These are phyloP conservation scores for Ambrosia hybrid DNA, from an alignment of 140 eudicot species.

Conservation along the genomic window DNA sequence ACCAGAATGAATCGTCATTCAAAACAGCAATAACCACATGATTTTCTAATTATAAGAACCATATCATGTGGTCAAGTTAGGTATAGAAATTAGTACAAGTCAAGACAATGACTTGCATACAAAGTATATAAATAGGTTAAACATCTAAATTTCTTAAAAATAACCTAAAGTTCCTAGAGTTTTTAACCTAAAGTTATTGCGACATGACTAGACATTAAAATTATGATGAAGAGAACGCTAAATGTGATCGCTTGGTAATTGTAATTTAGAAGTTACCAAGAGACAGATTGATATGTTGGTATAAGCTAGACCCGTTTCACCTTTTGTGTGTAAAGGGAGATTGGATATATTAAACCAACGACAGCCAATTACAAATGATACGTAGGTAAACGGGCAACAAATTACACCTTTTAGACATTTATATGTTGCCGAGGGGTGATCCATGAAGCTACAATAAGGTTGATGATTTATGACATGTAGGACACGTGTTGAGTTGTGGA, in stretches of 20 bases:
- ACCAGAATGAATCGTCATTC: neutral
- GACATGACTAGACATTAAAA: neutral
- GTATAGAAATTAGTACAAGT: slow-evolving; percentile 12
- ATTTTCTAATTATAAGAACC: slow-evolving; percentile 17
- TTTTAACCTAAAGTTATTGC: neutral
- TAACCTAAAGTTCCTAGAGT: neutral
- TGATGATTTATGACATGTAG: no score
- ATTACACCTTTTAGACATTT: neutral
- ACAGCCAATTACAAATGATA: no score
- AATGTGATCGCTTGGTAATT: neutral
- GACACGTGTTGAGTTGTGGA: no score
- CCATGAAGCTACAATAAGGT: no score
- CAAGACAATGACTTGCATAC: slow-evolving; percentile 10
- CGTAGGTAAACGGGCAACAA: no score
- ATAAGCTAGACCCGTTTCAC: neutral
- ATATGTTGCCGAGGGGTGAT: no score
- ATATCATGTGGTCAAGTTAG: slow-evolving; percentile 25
- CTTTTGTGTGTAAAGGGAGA: no score
- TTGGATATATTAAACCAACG: no score
- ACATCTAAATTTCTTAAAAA: neutral
- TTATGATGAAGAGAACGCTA: neutral
- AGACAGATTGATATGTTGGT: neutral
- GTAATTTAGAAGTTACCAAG: neutral
- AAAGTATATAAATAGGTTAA: neutral
- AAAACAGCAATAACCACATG: slow-evolving; percentile 13